These are phyloP conservation scores for Anaeramoeba flamelloides DNA, from an alignment of 78 protist species.

Conservation along the genomic window DNA sequence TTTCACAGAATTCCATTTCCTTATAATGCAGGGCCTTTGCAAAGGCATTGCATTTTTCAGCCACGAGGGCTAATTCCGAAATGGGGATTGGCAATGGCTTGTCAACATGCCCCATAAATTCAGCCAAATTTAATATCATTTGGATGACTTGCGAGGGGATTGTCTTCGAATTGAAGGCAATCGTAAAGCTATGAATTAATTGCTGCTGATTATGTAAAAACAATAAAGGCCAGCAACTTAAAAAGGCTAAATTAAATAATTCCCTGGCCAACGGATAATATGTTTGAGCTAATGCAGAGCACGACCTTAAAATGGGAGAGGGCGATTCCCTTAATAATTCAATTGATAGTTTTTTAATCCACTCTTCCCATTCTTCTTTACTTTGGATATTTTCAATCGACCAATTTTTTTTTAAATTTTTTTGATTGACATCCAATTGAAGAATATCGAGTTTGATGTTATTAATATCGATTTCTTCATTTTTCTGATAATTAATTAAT, in stretches of 20 bases:
- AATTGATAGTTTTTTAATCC: slow-evolving; percentile 27
- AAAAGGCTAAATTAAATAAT: slow-evolving; percentile 87
- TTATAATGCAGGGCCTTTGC: slow-evolving; percentile 90
- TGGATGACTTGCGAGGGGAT: slow-evolving; percentile 67
- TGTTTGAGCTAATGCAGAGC: slow-evolving; percentile 31
- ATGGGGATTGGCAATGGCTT: slow-evolving; percentile 57
- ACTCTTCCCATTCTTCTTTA: too few species aligned
- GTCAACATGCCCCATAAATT: slow-evolving; percentile 79
- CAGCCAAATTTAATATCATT: slow-evolving; percentile 76
- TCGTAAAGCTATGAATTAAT: slow-evolving; percentile 19
- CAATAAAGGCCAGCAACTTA: slow-evolving; percentile 77
- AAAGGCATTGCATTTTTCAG: slow-evolving; percentile 75
- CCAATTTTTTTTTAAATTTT: slow-evolving; percentile 26
- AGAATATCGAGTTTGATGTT: too few species aligned
- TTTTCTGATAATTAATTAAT: too few species aligned
- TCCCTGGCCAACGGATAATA: slow-evolving; percentile 63
- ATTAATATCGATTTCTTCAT: too few species aligned
- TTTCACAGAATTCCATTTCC: too few species aligned
- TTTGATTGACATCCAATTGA: slow-evolving; percentile 41
- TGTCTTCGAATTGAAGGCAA: slow-evolving; percentile 9
- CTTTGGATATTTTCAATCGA: too few species aligned
- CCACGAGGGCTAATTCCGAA: slow-evolving; percentile 53
- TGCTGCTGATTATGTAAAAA: slow-evolving; percentile 18
- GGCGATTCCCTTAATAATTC: slow-evolving; percentile 76
- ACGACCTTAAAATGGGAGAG: slow-evolving; percentile 74